These are phyloP conservation scores for Protomyces inouyei DNA, from an alignment of 1,139 yeast species.

Conservation along the genomic window DNA sequence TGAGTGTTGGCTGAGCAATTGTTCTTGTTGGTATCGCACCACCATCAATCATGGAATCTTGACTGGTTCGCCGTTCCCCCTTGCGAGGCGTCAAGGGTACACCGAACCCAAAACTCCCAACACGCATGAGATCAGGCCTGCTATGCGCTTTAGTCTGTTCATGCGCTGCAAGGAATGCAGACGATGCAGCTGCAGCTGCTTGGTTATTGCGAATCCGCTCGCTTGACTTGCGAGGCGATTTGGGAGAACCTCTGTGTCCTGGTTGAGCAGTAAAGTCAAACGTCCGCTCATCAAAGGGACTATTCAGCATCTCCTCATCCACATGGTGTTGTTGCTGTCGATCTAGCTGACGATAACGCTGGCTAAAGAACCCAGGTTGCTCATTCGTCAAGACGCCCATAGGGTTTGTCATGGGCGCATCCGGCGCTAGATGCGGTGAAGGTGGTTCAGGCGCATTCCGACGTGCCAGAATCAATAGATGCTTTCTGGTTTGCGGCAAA, in stretches of 20 bases:
- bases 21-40: not conserved
- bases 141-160: not conserved
- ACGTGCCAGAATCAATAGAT: constrained; percentile 11
- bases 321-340: not conserved
- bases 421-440: constrained; percentile 19
- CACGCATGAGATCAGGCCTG: constrained; percentile 15
- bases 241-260: not conserved
- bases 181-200: not conserved
- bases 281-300: constrained; percentile 23
- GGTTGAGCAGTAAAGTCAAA: constrained; percentile 6
- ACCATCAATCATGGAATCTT: not conserved
- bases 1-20: not conserved
- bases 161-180: not conserved
- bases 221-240: not conserved
- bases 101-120: constrained; percentile 22
- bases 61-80: not conserved
- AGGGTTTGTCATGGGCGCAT: constrained; percentile 7
- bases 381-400: constrained; percentile 17
- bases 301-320: constrained; percentile 5
- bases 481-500: constrained; percentile 21
- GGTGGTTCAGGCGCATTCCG: constrained; percentile 20
- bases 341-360: not conserved
- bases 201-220: not conserved
- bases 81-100: constrained; percentile 25
- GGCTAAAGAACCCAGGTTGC: constrained; percentile 3